Conservation (phyloP, 2,329 filamentous ascomycete species). For the Claviceps purpurea region DNA sequence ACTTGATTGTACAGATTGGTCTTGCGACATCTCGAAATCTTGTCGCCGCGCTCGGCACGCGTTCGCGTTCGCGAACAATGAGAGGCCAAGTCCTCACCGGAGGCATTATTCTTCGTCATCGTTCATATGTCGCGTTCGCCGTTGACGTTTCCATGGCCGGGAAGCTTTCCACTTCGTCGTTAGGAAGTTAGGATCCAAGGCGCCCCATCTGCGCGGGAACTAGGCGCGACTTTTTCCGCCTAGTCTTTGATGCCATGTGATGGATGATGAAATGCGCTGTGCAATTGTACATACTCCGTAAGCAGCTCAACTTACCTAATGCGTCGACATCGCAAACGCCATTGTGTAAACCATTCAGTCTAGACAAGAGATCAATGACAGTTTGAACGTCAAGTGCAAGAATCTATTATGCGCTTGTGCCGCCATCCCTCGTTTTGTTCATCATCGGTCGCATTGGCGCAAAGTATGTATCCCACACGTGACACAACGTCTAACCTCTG, state of each 20-base stretch:
- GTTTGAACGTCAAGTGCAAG: background rate
- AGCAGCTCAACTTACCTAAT: background rate
- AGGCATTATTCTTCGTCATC: too few relatives aligned
- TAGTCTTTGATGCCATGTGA: background rate
- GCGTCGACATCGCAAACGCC: background rate
- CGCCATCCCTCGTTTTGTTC: background rate
- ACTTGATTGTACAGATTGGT: too few relatives aligned
- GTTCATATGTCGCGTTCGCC: background rate
- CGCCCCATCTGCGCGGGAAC: background rate
- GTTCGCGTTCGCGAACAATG: too few relatives aligned
- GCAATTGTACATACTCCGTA: too few relatives aligned
- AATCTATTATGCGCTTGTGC: background rate
- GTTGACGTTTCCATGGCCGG: too few relatives aligned
- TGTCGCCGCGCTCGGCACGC: too few relatives aligned
- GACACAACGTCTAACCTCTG: background rate
- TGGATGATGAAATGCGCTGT: background rate
- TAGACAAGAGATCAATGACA: background rate
- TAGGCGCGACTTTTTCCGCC: background rate
- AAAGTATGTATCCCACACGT: background rate
- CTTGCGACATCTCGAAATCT: too few relatives aligned
- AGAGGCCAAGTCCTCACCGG: too few relatives aligned
- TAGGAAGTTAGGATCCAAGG: background rate
- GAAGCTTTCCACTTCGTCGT: too few relatives aligned
- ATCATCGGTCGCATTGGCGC: background rate
- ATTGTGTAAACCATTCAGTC: background rate